Evolutionary conservation across 768 basidiomycete genomes (phyloP).

Genomic region (Podaxis pistillaris): DNA sequence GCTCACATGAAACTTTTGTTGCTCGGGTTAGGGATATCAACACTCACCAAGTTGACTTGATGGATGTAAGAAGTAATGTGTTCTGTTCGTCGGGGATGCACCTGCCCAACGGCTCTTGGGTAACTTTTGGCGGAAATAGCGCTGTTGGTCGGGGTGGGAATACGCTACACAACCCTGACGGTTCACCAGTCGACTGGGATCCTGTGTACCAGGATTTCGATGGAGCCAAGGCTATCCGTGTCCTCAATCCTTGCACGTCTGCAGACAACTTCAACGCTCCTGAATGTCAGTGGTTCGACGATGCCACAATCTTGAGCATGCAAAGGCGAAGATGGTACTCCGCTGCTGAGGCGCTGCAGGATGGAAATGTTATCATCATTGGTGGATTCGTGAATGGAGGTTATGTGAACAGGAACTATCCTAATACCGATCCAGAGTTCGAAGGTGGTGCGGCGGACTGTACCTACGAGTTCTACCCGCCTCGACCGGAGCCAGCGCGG

Average conservation of each 20-base stretch:
- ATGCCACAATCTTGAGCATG: conserved; percentile 60
- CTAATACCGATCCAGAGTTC: conserved; percentile 56
- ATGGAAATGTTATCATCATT: conserved; percentile 78
- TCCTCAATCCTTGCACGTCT: conserved; percentile 72
- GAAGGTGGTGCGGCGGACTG: conserved; percentile 74
- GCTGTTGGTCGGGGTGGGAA: conserved; percentile 68
- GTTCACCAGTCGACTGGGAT: conserved; percentile 55
- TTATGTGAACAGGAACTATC: conserved; percentile 74
- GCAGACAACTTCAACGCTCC: conserved; percentile 44
- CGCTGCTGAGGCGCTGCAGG: conserved; percentile 66
- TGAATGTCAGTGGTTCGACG: conserved; percentile 73
- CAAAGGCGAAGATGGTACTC: conserved; percentile 78
- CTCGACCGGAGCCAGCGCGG: conserved; percentile 43
- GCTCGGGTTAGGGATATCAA: conserved; percentile 52
- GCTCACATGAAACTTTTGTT: neutral
- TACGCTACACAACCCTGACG: conserved; percentile 43
- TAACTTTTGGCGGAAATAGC: conserved; percentile 76
- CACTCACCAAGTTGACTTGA: conserved; percentile 53
- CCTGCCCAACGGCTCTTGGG: conserved; percentile 75
- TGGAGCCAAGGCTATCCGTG: conserved; percentile 75
- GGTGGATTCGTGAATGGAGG: conserved; percentile 81
- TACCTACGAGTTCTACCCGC: conserved; percentile 82
- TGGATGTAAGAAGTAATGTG: conserved; percentile 72
- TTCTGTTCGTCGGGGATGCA: conserved; percentile 89
- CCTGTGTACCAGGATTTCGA: conserved; percentile 76